Conservation (phyloP, 495 filamentous ascomycete species). For the Hypomontagnella submonticulosa region DNA sequence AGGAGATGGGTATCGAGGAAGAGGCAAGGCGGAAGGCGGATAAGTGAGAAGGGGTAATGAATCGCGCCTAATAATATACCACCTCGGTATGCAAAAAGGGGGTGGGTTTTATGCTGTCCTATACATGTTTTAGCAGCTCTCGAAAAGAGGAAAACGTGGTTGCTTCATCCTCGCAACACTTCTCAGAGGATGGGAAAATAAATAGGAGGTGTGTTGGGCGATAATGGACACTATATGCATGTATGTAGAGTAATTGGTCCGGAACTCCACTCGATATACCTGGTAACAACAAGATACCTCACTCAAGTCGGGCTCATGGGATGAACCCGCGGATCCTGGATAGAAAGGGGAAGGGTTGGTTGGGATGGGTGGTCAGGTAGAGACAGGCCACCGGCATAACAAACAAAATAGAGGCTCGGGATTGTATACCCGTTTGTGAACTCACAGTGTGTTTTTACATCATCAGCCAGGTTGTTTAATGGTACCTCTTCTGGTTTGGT, state of each 20-base stretch:
- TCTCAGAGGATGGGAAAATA: slow-evolving; percentile 13
- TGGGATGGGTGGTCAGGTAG: neutral
- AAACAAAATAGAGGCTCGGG: slow-evolving; percentile 15
- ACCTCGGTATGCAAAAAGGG: slow-evolving; percentile 14
- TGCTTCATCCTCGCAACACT: neutral
- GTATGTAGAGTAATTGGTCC: slow-evolving; percentile 40
- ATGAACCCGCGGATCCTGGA: slow-evolving; percentile 23
- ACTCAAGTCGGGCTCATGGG: slow-evolving; percentile 15
- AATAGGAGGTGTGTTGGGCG: slow-evolving; percentile 8
- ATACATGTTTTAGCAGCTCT: slow-evolving; percentile 1
- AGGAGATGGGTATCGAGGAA: slow-evolving; percentile 45
- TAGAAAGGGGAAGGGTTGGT: slow-evolving; percentile 19
- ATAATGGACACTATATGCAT: slow-evolving; percentile 35
- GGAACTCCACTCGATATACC: slow-evolving; percentile 45
- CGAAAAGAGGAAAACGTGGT: slow-evolving; percentile 14
- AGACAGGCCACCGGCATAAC: slow-evolving; percentile 16
- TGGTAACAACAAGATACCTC: slow-evolving; percentile 14
- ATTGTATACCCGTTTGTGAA: neutral
- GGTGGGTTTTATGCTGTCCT: neutral
- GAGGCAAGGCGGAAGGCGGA: slow-evolving; percentile 26
- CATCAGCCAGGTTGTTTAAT: too few species aligned
- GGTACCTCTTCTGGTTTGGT: neutral
- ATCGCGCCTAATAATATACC: slow-evolving; percentile 4
- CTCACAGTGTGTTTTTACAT: too few species aligned
- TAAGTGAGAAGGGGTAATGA: slow-evolving; percentile 14